Conservation (phyloP, 108 stramenopile genomes). For the Fistulifera pelliculosa region DNA sequence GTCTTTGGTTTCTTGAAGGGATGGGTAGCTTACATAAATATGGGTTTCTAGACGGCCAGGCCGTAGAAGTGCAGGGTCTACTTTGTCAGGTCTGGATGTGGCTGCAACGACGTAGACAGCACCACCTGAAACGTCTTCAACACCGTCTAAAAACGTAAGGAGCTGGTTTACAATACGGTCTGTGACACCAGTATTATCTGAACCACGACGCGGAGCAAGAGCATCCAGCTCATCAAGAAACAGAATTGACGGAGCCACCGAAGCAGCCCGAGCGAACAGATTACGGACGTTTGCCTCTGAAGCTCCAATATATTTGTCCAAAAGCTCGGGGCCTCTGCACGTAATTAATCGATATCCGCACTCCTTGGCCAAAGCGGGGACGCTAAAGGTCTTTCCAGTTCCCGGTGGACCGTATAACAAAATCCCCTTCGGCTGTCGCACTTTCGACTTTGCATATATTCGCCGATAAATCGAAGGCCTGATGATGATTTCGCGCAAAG, state of each 20-base stretch:
- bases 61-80: slow-evolving; percentile 89
- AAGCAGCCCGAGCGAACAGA: slow-evolving; percentile 79
- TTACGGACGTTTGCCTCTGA: slow-evolving; percentile 93
- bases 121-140: slow-evolving; percentile 47
- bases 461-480: slow-evolving; percentile 56
- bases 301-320: slow-evolving; percentile 96
- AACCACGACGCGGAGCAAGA: slow-evolving; percentile 88
- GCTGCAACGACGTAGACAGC: slow-evolving; percentile 88
- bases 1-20: slow-evolving; percentile 54
- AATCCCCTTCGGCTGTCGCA: slow-evolving; percentile 62
- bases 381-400: slow-evolving; percentile 74
- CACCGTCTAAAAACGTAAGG: slow-evolving; percentile 94
- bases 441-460: slow-evolving; percentile 58
- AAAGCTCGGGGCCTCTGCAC: slow-evolving; percentile 92
- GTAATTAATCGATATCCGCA: slow-evolving; percentile 81
- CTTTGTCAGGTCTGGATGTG: slow-evolving; percentile 89
- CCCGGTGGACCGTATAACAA: slow-evolving; percentile 74
- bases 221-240: slow-evolving; percentile 97
- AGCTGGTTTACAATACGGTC: slow-evolving; percentile 98
- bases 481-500: slow-evolving; percentile 42
- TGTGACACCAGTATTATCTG: slow-evolving; percentile 94
- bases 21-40: slow-evolving; percentile 71
- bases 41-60: slow-evolving; percentile 94
- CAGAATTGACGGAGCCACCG: slow-evolving; percentile 85
- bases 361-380: slow-evolving; percentile 78